phyloP scores from a whole-genome alignment of 441 rosid species.

The Syzygium syzygioides region DNA sequence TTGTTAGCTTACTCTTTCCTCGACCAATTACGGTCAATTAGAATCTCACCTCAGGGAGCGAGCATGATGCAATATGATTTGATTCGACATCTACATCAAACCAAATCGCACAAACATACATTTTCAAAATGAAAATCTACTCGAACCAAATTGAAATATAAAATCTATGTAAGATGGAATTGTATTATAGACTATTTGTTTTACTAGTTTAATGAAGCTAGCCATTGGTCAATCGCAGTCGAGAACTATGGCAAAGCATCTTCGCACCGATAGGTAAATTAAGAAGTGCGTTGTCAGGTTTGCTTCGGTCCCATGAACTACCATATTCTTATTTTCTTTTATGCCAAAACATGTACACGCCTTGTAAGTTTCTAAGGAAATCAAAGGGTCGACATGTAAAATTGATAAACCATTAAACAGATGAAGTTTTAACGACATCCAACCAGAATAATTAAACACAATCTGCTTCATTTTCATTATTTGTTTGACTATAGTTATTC shows the following conservation, averaged over 20 bases:
- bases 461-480: neutral
- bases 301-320: neutral
- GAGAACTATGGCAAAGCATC: neutral
- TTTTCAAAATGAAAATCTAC: neutral
- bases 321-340: neutral
- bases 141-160: neutral
- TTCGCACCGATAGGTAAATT: no score
- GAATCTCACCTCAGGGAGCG: neutral
- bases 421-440: neutral
- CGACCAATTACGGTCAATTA: neutral
- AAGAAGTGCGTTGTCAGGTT: neutral
- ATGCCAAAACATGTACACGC: neutral
- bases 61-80: neutral
- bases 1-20: neutral
- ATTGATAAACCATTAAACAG: neutral
- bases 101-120: neutral
- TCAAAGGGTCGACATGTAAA: neutral
- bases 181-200: neutral
- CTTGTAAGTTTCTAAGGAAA: neutral
- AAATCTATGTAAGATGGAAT: neutral
- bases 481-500: neutral
- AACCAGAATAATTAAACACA: neutral
- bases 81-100: rapidly evolving
- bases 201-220: neutral
- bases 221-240: neutral